Evolutionary conservation across 73 alveolate species (phyloP), one percentile per base, ranked within the genome.

Genomic region (Paramecium octaurelia): DNA sequence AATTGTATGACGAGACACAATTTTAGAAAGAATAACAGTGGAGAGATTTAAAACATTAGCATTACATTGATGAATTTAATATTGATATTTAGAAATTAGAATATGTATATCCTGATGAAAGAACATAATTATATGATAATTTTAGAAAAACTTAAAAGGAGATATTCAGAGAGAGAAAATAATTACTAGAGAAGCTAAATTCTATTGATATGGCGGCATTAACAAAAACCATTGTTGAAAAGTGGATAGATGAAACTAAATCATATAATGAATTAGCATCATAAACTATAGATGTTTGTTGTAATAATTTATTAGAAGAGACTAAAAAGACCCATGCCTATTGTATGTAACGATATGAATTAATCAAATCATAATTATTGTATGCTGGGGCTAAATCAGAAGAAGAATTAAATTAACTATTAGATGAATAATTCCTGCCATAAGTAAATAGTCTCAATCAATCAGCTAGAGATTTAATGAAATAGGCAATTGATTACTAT

Each of bases 191-290:
- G 54, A 89, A 89, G 16, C 75, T 89, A 7, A 64, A 70, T 71
- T 44, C 76, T 1, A 9, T 27, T 20, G 94, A 89, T 24, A 23
- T 89, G 29, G 2, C 44, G 18, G 75, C 73, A 48, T n/a, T 89
- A 23, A 89, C 92, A 8, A 89, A 89, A 18, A 60, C 85, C 6
- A 44, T 70, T 27, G 84, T 89, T 4, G 94, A 89, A 70, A 89
- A 71, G 54, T 89, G 94, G 94, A 71, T 89, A 7, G 94, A 89
- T 38, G 94, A 89, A 59, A 43, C 92, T 20, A 89, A 89, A 43
- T 46, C 71, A 11, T 70, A 64, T 73, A 50, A 89, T 46, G 94
- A 89, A 27, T 24, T 70, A 44, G 94, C 91, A 44, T 70, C 86
- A 18, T 77, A 89, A 89, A 44, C 77, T 12, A 29, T 89, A 14